Evolutionary conservation across 257 asterid genomes (phyloP), one percentile per base, ranked within the genome.

Genomic region (Ophiorrhiza pumila): DNA sequence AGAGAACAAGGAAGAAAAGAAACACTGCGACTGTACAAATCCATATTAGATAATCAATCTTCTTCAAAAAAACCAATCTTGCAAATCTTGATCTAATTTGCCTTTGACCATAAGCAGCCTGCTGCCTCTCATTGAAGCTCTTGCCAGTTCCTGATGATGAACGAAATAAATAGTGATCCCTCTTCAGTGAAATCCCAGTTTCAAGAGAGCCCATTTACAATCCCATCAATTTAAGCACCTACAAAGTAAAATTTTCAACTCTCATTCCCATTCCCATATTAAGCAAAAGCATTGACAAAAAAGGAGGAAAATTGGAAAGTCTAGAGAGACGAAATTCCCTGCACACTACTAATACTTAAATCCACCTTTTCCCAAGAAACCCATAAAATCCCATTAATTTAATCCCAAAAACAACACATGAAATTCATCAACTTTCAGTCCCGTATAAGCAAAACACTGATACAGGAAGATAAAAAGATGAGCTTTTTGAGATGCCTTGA

Each of bases 171-270:
- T 68, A 76, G 50, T 66, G 86, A 77, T 90, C 94, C 81, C 80
- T 90, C 82, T 84, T 85, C 74, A 77, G 42, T 14, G 82, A 76
- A 81, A 65, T 58, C 71, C 87, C 86, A 75, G 79, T 87, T 74
- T 87, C 97, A 53, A 84, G 91, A 43, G 91, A 91, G 72, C 97
- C 98, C 98, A 93, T 93, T 83, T 82, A 86, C 77, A 83, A 83
- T 82, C 86, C 89, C 92, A 80, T 84, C 73, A 71, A 83, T 67
- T 73, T 67, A 71, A 37, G 13, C 22, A 57, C 41, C n/a, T 7
- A 5, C n/a, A 62, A 49, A 55, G 39, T 31, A 11, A 73, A 58
- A 29, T 62, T 37, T 5, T 50, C 18, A 61, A 20, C 37, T 45
- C 15, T 56, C 14, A 56, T 23, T 53, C 29, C 74, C 65, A 23